Evolutionary conservation across 805 yeast genomes (phyloP), one percentile per base, ranked within the genome.

Genomic region (Candida fluviatilis): DNA sequence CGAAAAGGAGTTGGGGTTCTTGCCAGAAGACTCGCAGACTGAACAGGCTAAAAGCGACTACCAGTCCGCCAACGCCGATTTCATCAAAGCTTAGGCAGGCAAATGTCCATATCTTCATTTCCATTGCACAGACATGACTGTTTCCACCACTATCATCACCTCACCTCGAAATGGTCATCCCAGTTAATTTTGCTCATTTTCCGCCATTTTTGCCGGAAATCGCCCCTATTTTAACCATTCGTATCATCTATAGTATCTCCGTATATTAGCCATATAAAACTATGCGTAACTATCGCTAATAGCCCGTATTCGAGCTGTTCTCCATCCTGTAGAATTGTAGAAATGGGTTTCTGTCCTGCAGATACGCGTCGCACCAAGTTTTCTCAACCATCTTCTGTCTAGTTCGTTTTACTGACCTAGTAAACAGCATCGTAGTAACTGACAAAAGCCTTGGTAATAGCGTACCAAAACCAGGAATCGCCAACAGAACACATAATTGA

Each of bases 21-120:
- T 69, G 50, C 51, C 60, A 4, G 53, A 48, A 21, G 69, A 66
- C 33, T 44, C 41, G 12, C 57, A 52, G 26, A 43, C 62, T 26
- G 49, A 46, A 24, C 49, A 56, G 33, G 60, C 59, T 41, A 54
- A 48, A 40, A 55, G 58, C 43, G 55, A 55, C 18, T 68, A 68
- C 50, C 51, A 52, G 41, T 47, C 48, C 37, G 65, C 57, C 13
- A 62, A 68, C 48, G 58, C 66, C 36, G 69, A 62, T 31, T 68
- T 60, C 50, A 53, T 68, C 47, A 57, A 49, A 37, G 60, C 55
- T 36, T 52, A 49, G 43, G 31, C 26, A 36, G 25, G 25, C n/a
- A n/a, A n/a, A n/a, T n/a, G n/a, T n/a, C n/a, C n/a, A n/a, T n/a
- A n/a, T n/a, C n/a, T n/a, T n/a, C n/a, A n/a, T n/a, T n/a, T n/a